phyloP scores from a whole-genome alignment of 495 filamentous ascomycete species.

The Penicillium flavigenum region DNA sequence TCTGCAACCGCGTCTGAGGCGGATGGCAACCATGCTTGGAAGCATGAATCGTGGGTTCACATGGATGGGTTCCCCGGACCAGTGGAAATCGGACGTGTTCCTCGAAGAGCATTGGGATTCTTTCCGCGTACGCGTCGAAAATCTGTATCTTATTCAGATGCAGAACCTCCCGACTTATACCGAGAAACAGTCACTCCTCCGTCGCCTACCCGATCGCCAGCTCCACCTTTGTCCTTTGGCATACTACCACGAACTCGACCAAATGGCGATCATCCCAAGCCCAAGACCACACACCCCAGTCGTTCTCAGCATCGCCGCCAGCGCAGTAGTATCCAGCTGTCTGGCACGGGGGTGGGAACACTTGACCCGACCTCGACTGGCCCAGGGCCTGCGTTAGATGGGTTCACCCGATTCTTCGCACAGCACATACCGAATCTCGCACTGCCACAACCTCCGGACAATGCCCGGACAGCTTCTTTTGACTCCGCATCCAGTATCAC shows the following conservation, averaged over 20 bases:
- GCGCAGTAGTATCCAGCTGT: constrained; percentile 52
- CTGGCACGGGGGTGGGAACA: constrained; percentile 82
- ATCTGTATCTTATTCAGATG: constrained; percentile 54
- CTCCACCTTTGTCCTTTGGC: constrained; percentile 28
- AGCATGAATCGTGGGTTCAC: constrained; percentile 81
- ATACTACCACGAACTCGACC: constrained; percentile 22
- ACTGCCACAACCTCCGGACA: constrained; percentile 34
- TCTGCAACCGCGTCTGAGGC: constrained; percentile 26
- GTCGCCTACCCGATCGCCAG: constrained; percentile 33
- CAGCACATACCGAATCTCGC: constrained; percentile 73
- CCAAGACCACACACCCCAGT: constrained; percentile 20
- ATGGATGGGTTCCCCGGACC: constrained; percentile 66
- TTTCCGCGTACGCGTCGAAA: constrained; percentile 91
- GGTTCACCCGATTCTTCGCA: constrained; percentile 74
- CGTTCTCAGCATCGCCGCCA: constrained; percentile 38
- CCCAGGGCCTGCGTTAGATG: constrained; percentile 79
- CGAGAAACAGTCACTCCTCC: constrained; percentile 37
- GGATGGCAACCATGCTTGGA: constrained; percentile 64
- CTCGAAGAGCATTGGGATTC: constrained; percentile 78
- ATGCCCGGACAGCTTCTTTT: constrained; percentile 38
- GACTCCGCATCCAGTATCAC: constrained; percentile 44
- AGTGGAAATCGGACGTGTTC: constrained; percentile 84
- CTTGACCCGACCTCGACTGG: constrained; percentile 63
- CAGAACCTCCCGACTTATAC: constrained; percentile 39
- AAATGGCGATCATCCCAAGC: constrained; percentile 22